Evolutionary conservation across 306 rosid genomes (phyloP), one percentile per base, ranked within the genome.

Genomic region (Senna siamea): DNA sequence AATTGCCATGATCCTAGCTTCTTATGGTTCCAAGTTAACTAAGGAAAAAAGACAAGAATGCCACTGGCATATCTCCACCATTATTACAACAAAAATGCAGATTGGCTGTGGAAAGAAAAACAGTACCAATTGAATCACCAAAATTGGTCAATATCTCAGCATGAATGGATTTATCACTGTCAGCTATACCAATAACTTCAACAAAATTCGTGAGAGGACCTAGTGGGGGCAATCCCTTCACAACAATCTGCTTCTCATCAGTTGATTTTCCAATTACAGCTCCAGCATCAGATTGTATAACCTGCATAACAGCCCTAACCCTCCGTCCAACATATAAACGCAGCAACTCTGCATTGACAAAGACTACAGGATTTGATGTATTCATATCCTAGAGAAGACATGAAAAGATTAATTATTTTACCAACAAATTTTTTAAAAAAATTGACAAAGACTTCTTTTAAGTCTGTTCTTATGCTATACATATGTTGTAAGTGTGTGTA

Each of bases 121-220:
- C 1, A 75, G 55, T 91, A 92, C 97, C 99, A 56, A 89, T 78
- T 53, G 85, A 32, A 77, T 87, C 89, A 28, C 97, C 98, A 79
- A 91, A 92, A 81, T 91, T 91, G 74, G 82, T 89, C 98, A 96
- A 94, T 32, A 75, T 64, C 75, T 90, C 94, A 30, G 91, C 93
- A 14, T 62, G 84, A 61, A 94, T 89, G 68, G 91, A 91, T 67
- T 80, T 89, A 18, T 94, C 96, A 66, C 78, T 55, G 59, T 87
- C 93, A 80, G 91, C 97, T 76, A 88, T 74, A 14, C 99, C 99
- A 72, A 92, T 75, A 75, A 94, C 96, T 85, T 94, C 97, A 4
- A 94, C 89, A 81, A 83, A 94, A 50, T 12, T 90, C 41, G 91
- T 81, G 57, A 75, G 92, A 74, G 88, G 71, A 17, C 60, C 40